Conservation (phyloP, 2,329 filamentous ascomycete species). For the Plectosphaerella sp. region DNA sequence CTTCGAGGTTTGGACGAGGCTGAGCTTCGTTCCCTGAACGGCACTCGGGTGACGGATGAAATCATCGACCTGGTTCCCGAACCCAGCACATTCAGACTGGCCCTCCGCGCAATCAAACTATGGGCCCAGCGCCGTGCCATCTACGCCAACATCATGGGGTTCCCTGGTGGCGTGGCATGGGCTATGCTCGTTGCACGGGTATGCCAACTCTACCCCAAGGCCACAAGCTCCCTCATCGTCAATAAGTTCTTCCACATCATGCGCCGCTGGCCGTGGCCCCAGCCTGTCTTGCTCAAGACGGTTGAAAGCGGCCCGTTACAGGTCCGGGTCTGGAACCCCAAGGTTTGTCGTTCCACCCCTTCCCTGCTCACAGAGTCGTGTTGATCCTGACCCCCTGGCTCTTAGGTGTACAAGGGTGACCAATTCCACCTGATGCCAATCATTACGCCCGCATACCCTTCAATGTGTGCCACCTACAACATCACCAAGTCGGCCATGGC, state of each 20-base stretch:
- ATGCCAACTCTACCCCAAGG: conserved; percentile 93
- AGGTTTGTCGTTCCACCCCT: conserved; percentile 41
- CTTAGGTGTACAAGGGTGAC: conserved; percentile 71
- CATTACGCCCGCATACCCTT: conserved; percentile 95
- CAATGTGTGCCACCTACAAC: conserved; percentile 97
- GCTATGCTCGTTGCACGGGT: conserved; percentile 95
- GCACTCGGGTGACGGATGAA: conserved; percentile 89
- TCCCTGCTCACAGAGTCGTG: not conserved
- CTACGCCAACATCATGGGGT: conserved; percentile 94
- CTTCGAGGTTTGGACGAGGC: conserved; percentile 82
- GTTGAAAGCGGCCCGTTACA: conserved; percentile 79
- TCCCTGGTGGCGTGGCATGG: conserved; percentile 95
- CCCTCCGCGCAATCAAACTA: conserved; percentile 87
- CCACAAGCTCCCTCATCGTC: conserved; percentile 82
- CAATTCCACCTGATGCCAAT: conserved; percentile 92
- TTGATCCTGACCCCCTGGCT: not conserved
- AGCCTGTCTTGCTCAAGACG: conserved; percentile 84
- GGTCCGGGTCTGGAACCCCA: conserved; percentile 91
- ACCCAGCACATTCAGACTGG: conserved; percentile 81
- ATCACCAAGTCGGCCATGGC: conserved; percentile 81
- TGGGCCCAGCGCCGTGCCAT: conserved; percentile 93
- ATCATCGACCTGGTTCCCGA: conserved; percentile 87
- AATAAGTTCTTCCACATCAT: conserved; percentile 94
- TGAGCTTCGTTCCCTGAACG: conserved; percentile 86
- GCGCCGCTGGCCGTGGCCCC: conserved; percentile 87